Evolutionary conservation across 2,329 filamentous ascomycete genomes (phyloP).

Genomic region (Mariannaea elegans): DNA sequence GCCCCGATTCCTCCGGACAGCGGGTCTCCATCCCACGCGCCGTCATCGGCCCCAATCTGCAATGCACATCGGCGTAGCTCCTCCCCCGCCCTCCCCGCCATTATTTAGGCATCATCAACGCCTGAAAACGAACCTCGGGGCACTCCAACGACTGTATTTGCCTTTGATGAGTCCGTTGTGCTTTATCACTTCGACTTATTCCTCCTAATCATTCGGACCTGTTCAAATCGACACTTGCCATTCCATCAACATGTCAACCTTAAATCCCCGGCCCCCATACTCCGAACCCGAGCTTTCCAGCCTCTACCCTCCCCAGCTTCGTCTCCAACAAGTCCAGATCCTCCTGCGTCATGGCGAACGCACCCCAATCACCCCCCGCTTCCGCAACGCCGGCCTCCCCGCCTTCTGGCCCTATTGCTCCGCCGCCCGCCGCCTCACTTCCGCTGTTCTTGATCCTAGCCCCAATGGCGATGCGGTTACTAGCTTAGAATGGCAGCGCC

Average conservation of each 20-base stretch:
- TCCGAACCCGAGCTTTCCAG: conserved; percentile 78
- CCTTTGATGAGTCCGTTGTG: no score
- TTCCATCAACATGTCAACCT: conserved; percentile 73
- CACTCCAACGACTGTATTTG: no score
- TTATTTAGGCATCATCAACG: no score
- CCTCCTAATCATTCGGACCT: no score
- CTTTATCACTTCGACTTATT: no score
- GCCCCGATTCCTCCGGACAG: conserved; percentile 1
- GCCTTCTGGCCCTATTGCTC: conserved; percentile 91
- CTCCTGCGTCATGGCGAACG: conserved; percentile 83
- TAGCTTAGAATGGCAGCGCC: conserved; percentile 70
- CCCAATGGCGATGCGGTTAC: conserved; percentile 50
- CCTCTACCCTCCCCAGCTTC: conserved; percentile 82
- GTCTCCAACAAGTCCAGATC: conserved; percentile 91
- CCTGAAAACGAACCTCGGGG: no score
- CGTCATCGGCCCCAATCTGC: conserved; percentile 11
- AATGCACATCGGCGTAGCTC: not conserved
- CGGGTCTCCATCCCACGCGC: conserved; percentile 1
- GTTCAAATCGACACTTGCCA: no score
- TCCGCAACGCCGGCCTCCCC: conserved; percentile 77
- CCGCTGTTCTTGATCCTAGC: conserved; percentile 56
- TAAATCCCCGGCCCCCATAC: conserved; percentile 79
- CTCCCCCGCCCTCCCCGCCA: no score
- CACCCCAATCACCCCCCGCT: conserved; percentile 86
- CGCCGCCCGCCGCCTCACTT: conserved; percentile 74